Evolutionary conservation across 2,329 filamentous ascomycete genomes (phyloP).

Genomic region (Dryadomyces quercivorus): DNA sequence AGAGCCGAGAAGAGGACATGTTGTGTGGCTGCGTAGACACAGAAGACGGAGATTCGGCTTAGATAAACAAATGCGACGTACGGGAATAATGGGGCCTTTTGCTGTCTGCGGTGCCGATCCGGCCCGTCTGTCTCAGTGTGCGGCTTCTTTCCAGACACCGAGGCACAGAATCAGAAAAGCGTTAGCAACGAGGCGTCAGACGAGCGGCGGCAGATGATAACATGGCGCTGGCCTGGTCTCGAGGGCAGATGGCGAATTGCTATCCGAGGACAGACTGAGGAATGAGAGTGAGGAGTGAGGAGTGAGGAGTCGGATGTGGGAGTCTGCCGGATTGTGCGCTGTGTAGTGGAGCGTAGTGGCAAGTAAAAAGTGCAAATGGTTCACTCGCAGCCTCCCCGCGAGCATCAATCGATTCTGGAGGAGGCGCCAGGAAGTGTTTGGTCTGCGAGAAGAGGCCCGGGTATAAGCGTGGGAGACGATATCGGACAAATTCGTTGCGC

Average conservation of each 20-base stretch:
- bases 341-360: no score
- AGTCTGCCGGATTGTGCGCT: no score
- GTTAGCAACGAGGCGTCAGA: neutral
- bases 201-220: neutral
- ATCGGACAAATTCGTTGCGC: neutral
- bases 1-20: conserved; percentile 27
- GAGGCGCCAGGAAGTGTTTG: neutral
- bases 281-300: no score
- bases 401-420: neutral
- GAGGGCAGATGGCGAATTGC: no score
- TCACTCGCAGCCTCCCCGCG: neutral
- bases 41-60: neutral
- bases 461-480: neutral
- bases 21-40: neutral
- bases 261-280: no score
- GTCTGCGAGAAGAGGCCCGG: neutral
- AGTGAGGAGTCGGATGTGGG: no score
- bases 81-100: neutral
- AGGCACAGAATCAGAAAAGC: conserved; percentile 11
- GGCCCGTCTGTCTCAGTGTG: neutral
- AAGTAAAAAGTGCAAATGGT: neutral
- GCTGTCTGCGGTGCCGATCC: neutral
- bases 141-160: no score
- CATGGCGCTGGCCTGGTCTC: conserved; percentile 3
- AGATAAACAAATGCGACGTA: no score